Evolutionary conservation across 2,329 filamentous ascomycete species (phyloP), one percentile per base, ranked within the genome.

Genomic region (Arachnopeziza araneosa): DNA sequence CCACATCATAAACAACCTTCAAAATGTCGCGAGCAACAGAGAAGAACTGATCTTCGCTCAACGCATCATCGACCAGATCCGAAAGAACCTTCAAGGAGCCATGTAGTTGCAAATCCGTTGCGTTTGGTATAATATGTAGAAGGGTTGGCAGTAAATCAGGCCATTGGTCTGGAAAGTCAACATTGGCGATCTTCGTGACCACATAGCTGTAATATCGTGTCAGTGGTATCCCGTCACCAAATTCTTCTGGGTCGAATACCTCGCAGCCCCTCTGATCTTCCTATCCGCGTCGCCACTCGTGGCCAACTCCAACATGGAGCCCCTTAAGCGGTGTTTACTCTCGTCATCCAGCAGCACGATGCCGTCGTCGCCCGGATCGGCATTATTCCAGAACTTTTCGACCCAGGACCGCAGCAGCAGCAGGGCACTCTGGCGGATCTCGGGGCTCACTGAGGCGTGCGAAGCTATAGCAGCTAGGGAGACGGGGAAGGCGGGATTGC

Each of bases 31-130:
- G 81, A 9, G 93, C 95, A 68, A 96, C 90, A 60, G 83, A 83
- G 74, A 98, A 97, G 80, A 99, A 99, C 68, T 97, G 93, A 63
- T 92, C 90, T 72, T 98, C 93, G 71, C 88, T 96, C 74, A 99
- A 83, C 66, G 91, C 92, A 71, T 96, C 93, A 64, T 98, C 93
- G 24, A 99, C 90, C 52, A 99, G 80, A 74, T 98, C 93, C 66
- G 85, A 82, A 52, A 99, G 83, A 24, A 98, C 92, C 72, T 89
- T 90, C 62, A 99, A 80, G 9, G 93, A 90, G 56, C 95, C 95
- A 73, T 97, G 92, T 55, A 97, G 79, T 72, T 96, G 92, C 53
- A 80, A 78, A 69, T 96, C 91, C 64, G 80, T 86, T 63, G 90
- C 91, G 57, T 80, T 83, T 57, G 88, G 84, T 69, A 98, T 90